A percentile compares a stretch with the other conserved stretches of the same genome.
Conservation (phyloP, 2,329 filamentous ascomycete species). For the Ophioceras dolichostomum region DNA sequence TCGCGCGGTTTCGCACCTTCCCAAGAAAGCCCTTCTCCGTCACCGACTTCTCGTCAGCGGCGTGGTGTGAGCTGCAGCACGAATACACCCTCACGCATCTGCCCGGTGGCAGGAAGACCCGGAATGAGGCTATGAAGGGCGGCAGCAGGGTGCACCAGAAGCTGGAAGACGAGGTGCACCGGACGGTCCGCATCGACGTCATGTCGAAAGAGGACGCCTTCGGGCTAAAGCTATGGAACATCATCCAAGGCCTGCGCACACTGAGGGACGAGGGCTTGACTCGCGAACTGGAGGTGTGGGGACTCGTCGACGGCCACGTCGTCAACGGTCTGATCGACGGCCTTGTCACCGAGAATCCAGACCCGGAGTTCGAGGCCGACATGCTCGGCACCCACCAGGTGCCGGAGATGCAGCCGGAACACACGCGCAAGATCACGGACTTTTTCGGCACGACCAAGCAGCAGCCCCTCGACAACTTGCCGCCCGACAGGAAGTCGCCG, state of each 20-base stretch:
- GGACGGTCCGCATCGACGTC: conserved; percentile 59
- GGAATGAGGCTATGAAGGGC: conserved; percentile 71
- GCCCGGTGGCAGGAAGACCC: conserved; percentile 58
- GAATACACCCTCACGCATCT: conserved; percentile 71
- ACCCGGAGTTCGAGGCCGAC: conserved; percentile 54
- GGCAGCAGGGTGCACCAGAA: conserved; percentile 70
- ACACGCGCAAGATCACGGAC: conserved; percentile 9
- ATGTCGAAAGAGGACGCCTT: conserved; percentile 69
- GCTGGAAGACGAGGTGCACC: conserved; percentile 78
- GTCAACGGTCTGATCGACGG: conserved; percentile 88
- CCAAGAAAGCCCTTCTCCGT: conserved; percentile 75
- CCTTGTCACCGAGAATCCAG: conserved; percentile 65
- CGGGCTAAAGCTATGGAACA: conserved; percentile 78
- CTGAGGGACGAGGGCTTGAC: conserved; percentile 60
- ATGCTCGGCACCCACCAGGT: conserved; percentile 22
- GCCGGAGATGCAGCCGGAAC: conserved; percentile 4
- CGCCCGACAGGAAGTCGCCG: not conserved
- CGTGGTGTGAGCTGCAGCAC: conserved; percentile 95
- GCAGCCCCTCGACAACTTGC: not conserved
- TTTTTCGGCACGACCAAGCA: conserved; percentile 7
- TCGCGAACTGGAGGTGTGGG: conserved; percentile 75
- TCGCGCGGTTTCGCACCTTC: conserved; percentile 66
- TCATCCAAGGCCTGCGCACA: conserved; percentile 72
- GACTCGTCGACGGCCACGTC: conserved; percentile 65
- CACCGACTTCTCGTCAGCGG: conserved; percentile 74